Evolutionary conservation across 1,284 basidiomycete species (phyloP), one percentile per base, ranked within the genome.

Genomic region (Mrakiaceae sp.): DNA sequence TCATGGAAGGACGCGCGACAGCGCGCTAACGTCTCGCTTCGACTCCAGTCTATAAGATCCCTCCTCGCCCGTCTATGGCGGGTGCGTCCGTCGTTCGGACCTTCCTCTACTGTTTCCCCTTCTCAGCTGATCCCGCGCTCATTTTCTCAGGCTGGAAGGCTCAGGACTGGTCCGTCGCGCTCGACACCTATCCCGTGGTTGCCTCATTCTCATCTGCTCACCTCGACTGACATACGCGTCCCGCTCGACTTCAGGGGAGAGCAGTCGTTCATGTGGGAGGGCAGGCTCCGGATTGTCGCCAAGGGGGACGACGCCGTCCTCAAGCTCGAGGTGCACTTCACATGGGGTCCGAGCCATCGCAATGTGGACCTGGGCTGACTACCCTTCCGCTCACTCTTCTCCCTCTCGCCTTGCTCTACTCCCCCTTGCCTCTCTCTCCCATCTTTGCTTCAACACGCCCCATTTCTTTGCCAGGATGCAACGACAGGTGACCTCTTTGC

Each of bases 401-500:
- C 27, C 16, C 56, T 9, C 12, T 50, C 49, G 57, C 53, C 52
- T 11, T 27, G 39, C n/a, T 42, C 16, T 0, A 12, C 54, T 39
- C 55, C 12, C 43, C n/a, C 48, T 49, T 46, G 12, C 50, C 14
- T 43, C 54, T 50, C 43, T 48, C 7, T 47, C 56, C 51, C 16
- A 44, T 49, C 16, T 11, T 49, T 40, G 5, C 11, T 46, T 57
- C 16, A 4, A 27, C 27, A 43, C 50, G 42, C 27, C 39, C 10
- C 47, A 6, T 51, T n/a, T 14, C 6, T 48, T 52, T 40, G 9
- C 2, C 67, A 75, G 75, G 74, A 75, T 65, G 60, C 71, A 4
- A 70, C 56, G n/a, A 69, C 74, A 40, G 76, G 76, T 49, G 77
- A 78, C 64, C 71, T 93, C 58, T 98, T 98, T 76, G 96, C 95